Evolutionary conservation across 2,329 filamentous ascomycete species (phyloP).

Genomic region (Colletotrichum sp.): DNA sequence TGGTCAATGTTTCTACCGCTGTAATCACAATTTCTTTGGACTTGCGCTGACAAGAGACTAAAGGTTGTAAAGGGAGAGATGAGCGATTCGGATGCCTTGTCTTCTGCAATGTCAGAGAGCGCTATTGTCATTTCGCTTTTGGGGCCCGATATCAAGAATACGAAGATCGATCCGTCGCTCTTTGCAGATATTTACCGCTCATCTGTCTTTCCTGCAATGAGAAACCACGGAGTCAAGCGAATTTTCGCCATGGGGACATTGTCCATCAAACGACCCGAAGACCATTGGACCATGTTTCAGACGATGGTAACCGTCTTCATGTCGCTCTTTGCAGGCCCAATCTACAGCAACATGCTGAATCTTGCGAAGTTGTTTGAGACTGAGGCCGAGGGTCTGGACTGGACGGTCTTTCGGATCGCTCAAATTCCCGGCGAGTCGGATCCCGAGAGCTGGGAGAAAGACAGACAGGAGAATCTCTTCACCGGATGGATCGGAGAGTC

Average conservation of each 20-base stretch:
- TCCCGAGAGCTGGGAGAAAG: not conserved
- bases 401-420: constrained; percentile 31
- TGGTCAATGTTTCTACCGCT: not conserved
- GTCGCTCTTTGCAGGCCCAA: constrained; percentile 9
- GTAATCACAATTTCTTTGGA: not conserved
- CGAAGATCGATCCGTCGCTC: not conserved
- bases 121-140: constrained; percentile 27
- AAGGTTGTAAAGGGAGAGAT: not conserved
- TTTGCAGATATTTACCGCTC: constrained; percentile 22
- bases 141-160: constrained; percentile 22
- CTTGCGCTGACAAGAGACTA: not conserved
- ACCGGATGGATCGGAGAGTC: constrained; percentile 24
- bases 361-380: constrained; percentile 26
- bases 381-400: constrained; percentile 28
- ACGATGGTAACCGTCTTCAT: constrained; percentile 18
- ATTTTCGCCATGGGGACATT: constrained; percentile 38
- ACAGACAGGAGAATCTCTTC: constrained; percentile 27
- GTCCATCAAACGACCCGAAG: constrained; percentile 28
- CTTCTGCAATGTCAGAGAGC: not conserved
- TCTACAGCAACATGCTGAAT: constrained; percentile 22
- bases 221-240: constrained; percentile 31
- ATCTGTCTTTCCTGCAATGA: constrained; percentile 28
- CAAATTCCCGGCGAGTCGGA: not conserved
- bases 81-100: not conserved
- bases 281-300: constrained; percentile 23